Evolutionary conservation across 2,329 filamentous ascomycete species (phyloP).

Genomic region (Apiospora aurea): DNA sequence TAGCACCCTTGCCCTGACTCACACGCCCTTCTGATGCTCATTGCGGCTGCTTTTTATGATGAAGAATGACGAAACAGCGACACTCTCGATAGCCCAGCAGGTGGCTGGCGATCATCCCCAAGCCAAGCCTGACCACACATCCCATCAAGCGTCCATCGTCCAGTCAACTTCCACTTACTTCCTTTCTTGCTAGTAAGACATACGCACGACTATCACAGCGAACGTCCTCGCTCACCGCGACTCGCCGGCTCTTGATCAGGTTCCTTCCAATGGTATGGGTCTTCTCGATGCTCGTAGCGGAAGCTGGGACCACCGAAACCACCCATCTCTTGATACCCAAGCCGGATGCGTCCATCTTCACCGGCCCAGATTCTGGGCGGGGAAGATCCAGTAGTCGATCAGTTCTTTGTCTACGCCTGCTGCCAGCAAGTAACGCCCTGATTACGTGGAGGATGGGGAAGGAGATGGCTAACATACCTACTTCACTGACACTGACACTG

Average conservation of each 20-base stretch:
- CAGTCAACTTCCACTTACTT: background rate
- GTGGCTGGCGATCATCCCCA: constrained; percentile 6
- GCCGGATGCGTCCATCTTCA: background rate
- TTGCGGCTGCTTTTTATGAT: background rate
- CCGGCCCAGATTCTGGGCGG: no score
- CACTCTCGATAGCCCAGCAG: background rate
- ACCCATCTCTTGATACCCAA: background rate
- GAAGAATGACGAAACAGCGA: constrained; percentile 8
- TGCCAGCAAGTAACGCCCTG: background rate
- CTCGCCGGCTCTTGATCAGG: background rate
- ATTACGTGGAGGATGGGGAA: background rate
- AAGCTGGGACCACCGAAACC: background rate
- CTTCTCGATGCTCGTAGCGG: background rate
- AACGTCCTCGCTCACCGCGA: background rate
- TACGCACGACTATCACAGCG: background rate
- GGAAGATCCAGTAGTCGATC: background rate
- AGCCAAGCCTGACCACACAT: background rate
- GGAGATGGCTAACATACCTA: background rate
- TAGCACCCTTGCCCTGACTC: background rate
- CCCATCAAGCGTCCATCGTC: background rate
- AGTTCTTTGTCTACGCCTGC: background rate
- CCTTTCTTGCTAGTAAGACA: background rate
- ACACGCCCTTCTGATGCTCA: background rate
- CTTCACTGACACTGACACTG: background rate
- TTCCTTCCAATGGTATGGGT: no score